Evolutionary conservation across 345 rosid species (phyloP).

Genomic region (Hibiscus mutabilis): DNA sequence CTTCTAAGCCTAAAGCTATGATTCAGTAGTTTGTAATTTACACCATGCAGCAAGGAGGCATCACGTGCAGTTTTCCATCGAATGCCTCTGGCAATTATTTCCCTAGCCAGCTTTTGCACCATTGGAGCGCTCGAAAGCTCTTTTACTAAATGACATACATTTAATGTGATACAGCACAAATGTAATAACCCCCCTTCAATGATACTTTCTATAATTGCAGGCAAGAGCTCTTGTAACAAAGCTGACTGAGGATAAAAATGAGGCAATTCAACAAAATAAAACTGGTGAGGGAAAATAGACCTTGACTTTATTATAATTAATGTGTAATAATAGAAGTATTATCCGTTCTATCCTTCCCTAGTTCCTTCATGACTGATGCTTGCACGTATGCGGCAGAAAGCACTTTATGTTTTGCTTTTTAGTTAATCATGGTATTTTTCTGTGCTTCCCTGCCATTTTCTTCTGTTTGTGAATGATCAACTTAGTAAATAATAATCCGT

Average conservation of each 20-base stretch:
- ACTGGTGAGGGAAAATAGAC: slow-evolving; percentile 38
- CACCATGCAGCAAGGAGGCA: not conserved
- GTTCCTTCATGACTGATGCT: not conserved
- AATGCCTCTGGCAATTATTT: not conserved
- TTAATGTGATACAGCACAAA: not conserved
- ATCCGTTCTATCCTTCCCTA: not conserved
- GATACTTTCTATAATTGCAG: slow-evolving; percentile 29
- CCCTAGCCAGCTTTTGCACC: not conserved
- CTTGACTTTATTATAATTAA: not conserved
- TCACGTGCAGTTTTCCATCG: not conserved
- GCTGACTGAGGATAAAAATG: slow-evolving; percentile 57
- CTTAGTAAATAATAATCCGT: not conserved
- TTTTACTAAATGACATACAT: not conserved
- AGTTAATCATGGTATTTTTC: not conserved
- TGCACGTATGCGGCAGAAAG: not conserved
- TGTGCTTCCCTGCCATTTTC: not conserved
- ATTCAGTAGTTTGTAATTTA: not conserved
- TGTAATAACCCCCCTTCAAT: slow-evolving; percentile 9
- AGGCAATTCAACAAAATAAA: slow-evolving; percentile 49
- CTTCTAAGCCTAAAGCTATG: not conserved
- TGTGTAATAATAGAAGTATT: not conserved
- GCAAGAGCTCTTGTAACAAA: slow-evolving; percentile 43
- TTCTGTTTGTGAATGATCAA: not conserved
- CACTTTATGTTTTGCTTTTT: not conserved
- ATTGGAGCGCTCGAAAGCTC: not conserved